Evolutionary conservation across 768 basidiomycete species (phyloP).

Genomic region (Dictyophora rubrovolvata): DNA sequence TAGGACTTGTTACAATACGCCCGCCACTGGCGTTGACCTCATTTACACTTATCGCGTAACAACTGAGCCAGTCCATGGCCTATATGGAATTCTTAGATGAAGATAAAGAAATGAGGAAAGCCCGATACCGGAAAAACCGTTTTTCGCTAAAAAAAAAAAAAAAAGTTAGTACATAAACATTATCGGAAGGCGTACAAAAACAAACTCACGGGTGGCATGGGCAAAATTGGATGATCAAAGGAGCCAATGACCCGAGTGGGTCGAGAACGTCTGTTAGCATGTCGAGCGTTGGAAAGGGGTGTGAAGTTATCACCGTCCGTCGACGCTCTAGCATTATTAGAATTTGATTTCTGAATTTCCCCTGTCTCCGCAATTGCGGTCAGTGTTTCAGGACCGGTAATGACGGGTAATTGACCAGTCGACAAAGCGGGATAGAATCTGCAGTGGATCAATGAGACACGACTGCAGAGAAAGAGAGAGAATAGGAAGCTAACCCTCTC

Average conservation of each 20-base stretch:
- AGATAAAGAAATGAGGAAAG: background rate
- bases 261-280: constrained; percentile 14
- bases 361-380: constrained; percentile 16
- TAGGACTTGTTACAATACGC: constrained; percentile 89
- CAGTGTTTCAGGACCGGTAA: constrained; percentile 17
- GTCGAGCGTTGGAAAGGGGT: background rate
- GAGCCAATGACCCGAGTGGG: constrained; percentile 53
- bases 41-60: constrained; percentile 91
- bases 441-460: background rate
- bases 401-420: constrained; percentile 25
- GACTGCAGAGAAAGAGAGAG: constrained; percentile 1
- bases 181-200: background rate
- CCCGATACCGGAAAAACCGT: constrained; percentile 59
- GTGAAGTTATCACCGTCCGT: constrained; percentile 5
- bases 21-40: constrained; percentile 93
- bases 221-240: constrained; percentile 69
- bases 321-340: constrained; percentile 10
- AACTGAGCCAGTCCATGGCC: constrained; percentile 86
- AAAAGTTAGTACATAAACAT: background rate
- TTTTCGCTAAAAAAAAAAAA: constrained; percentile 41
- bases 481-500: constrained; percentile 62
- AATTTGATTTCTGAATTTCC: background rate
- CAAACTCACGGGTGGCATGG: constrained; percentile 66
- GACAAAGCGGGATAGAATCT: constrained; percentile 46
- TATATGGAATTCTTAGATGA: background rate